Conservation (phyloP, 2,329 filamentous ascomycete species). For the Aspergillus ibericus region DNA sequence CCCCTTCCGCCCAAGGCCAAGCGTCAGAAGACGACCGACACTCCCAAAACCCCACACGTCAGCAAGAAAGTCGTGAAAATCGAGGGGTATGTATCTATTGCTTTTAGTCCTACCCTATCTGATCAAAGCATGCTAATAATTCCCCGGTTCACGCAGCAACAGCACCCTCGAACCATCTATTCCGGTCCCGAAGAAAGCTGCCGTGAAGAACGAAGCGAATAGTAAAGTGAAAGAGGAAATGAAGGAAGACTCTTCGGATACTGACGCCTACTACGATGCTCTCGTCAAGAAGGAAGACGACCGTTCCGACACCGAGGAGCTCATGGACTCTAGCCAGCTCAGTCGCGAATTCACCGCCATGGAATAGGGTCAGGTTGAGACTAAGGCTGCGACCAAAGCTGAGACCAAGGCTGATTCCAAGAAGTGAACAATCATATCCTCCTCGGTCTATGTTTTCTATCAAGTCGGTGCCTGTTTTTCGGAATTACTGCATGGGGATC, state of each 20-base stretch:
- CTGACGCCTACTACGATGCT: neutral
- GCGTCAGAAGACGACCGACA: constrained; percentile 21
- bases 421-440: too few species aligned
- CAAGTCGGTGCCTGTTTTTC: too few species aligned
- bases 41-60: constrained; percentile 18
- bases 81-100: neutral
- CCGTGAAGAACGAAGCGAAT: neutral
- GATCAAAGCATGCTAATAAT: neutral
- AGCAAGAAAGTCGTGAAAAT: constrained; percentile 7
- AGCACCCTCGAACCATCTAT: neutral
- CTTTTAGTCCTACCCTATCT: neutral
- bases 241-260: neutral
- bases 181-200: neutral
- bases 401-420: too few species aligned
- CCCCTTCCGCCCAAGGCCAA: constrained; percentile 19
- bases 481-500: too few species aligned
- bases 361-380: neutral
- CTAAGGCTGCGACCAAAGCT: too few species aligned
- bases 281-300: neutral
- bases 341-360: constrained; percentile 16
- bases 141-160: neutral
- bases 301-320: constrained; percentile 7
- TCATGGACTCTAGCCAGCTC: constrained; percentile 9
- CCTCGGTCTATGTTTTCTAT: too few species aligned
- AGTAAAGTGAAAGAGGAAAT: neutral